Percentiles rank a stretch among this genome's conserved stretches.
phyloP scores from a whole-genome alignment of 2,329 filamentous ascomycete genomes.

The Ophiostoma novo-ulmi region DNA sequence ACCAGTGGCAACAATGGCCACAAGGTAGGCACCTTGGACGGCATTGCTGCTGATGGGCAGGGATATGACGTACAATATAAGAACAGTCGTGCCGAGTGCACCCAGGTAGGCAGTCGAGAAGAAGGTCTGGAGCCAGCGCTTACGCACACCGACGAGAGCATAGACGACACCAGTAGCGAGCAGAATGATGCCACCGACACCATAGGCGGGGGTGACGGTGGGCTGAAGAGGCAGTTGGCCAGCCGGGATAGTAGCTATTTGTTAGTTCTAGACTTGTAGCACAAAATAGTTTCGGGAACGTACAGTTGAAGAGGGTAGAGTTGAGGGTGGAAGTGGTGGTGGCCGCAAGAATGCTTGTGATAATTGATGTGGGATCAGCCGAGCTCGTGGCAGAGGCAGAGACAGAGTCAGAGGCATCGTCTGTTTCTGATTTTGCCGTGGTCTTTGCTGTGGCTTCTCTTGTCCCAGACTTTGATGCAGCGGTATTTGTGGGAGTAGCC shows the following conservation, averaged over 20 bases:
- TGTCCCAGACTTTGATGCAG: background rate
- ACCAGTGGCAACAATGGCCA: slow-evolving; percentile 69
- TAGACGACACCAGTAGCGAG: slow-evolving; percentile 67
- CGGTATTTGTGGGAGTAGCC: background rate
- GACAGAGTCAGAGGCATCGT: background rate
- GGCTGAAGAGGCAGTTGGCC: slow-evolving; percentile 67
- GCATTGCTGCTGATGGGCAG: slow-evolving; percentile 61
- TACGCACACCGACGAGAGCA: slow-evolving; percentile 75
- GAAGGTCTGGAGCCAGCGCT: slow-evolving; percentile 71
- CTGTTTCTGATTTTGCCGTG: background rate
- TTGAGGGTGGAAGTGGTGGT: slow-evolving; percentile 25
- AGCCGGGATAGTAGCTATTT: slow-evolving; percentile 42
- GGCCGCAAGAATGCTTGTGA: slow-evolving; percentile 15
- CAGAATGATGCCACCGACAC: slow-evolving; percentile 71
- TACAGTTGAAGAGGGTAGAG: slow-evolving; percentile 31
- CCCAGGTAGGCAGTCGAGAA: slow-evolving; percentile 71
- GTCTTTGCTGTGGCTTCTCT: background rate
- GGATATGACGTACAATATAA: slow-evolving; percentile 85
- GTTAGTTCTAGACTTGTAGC: slow-evolving; percentile 8
- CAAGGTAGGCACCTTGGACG: slow-evolving; percentile 80
- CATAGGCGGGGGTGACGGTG: slow-evolving; percentile 72
- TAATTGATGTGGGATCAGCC: background rate
- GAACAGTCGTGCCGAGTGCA: slow-evolving; percentile 67
- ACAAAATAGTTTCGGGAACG: slow-evolving; percentile 23
- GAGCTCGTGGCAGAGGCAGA: background rate